Percentiles rank a stretch among this genome's conserved stretches.
Conservation (phyloP, 257 asterid genomes). For the Prunella vulgaris region DNA sequence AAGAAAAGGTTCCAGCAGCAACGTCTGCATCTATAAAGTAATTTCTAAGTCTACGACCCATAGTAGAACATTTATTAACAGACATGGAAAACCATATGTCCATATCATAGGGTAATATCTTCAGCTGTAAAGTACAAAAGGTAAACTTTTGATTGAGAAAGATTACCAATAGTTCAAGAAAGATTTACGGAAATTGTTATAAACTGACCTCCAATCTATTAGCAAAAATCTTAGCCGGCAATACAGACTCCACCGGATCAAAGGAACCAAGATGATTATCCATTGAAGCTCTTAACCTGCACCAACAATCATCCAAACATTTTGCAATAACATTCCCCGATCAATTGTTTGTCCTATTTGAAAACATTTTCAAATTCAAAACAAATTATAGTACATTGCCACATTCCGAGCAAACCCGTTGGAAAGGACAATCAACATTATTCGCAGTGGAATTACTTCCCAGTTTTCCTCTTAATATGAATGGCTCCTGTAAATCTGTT, state of each 20-base stretch:
- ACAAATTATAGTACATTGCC: not conserved
- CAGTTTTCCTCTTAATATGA: not conserved
- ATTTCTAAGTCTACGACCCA: not conserved
- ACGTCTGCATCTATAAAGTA: not conserved
- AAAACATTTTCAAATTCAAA: not conserved
- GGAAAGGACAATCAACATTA: not conserved
- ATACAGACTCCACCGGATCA: slow-evolving; percentile 63
- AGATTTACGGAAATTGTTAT: not conserved
- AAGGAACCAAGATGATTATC: slow-evolving; percentile 68
- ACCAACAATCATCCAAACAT: slow-evolving; percentile 3
- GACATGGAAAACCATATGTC: not conserved
- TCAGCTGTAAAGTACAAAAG: not conserved
- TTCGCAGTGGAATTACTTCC: not conserved
- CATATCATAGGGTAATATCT: not conserved
- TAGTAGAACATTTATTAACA: not conserved
- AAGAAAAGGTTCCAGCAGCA: not conserved
- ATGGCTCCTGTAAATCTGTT: not conserved
- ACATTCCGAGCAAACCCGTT: not conserved
- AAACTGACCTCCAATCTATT: slow-evolving; percentile 72
- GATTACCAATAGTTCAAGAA: not conserved
- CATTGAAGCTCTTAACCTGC: slow-evolving; percentile 91
- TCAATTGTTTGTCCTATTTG: not conserved
- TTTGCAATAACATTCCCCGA: not conserved
- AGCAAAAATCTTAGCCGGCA: slow-evolving; percentile 76
- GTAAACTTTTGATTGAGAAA: not conserved